Conservation (phyloP, 2,329 filamentous ascomycete species). For the Penicillium crustosum region DNA sequence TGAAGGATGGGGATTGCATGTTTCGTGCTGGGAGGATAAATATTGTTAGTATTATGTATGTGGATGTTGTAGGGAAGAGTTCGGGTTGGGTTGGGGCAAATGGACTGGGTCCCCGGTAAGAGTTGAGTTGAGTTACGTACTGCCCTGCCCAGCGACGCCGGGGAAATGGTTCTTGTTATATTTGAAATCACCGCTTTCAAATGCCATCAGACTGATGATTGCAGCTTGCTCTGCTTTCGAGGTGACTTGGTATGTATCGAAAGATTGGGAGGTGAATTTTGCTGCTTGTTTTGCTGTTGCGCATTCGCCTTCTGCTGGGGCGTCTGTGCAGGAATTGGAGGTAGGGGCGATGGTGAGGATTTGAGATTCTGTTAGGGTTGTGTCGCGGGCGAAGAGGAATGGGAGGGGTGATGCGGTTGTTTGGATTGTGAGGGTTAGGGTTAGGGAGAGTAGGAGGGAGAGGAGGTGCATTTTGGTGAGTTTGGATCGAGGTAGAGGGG, state of each 20-base stretch:
- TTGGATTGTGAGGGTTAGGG: slow-evolving; percentile 13
- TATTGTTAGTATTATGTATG: neutral
- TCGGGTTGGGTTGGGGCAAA: neutral
- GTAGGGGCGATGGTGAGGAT: slow-evolving; percentile 54
- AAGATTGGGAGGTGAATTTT: slow-evolving; percentile 55
- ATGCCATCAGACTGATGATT: slow-evolving; percentile 67
- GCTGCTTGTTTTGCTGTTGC: slow-evolving; percentile 64
- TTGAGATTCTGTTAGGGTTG: slow-evolving; percentile 30
- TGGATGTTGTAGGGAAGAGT: neutral
- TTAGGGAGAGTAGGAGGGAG: slow-evolving; percentile 13
- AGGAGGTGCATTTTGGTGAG: slow-evolving; percentile 4
- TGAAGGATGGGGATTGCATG: slow-evolving; percentile 61
- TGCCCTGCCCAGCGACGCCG: slow-evolving; percentile 65
- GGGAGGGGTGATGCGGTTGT: slow-evolving; percentile 15
- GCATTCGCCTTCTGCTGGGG: slow-evolving; percentile 58
- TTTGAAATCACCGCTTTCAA: slow-evolving; percentile 68
- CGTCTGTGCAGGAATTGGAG: slow-evolving; percentile 54
- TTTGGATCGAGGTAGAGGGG: neutral
- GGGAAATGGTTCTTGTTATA: slow-evolving; percentile 69
- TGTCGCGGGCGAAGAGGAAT: neutral
- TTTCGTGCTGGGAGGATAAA: slow-evolving; percentile 50
- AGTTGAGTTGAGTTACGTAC: slow-evolving; percentile 21
- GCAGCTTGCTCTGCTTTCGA: slow-evolving; percentile 64
- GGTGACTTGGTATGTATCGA: slow-evolving; percentile 58
- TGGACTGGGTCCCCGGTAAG: no score